Base-by-base conservation (phyloP, 2,329 filamentous ascomycete genomes). In the Sporothrix mexicana region DNA sequence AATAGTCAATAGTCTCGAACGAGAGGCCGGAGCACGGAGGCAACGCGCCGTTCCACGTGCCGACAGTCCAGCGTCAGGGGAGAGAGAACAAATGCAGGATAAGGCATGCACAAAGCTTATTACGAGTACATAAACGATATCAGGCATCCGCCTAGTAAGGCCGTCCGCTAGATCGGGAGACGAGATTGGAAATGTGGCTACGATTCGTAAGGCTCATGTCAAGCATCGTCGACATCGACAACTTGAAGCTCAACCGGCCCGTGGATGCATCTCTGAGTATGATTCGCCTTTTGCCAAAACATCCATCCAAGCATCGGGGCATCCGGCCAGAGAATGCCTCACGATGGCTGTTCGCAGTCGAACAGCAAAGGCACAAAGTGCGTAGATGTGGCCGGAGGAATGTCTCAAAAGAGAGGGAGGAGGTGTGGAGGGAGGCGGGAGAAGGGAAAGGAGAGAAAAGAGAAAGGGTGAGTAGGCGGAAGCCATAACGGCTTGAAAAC, bases 1-100 rank as follows among this genome's bases (percentile, higher is more conserved):
- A 15, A 62, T n/a, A 62, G 59, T 17, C 57, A 61, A 61, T 61
- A 61, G 57, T 62, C 1, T 61, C 23, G 57, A 41, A 61, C 30
- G 57, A 36, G 30, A 17, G 13, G 13, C 41, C 57, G 57, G 51
- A 55, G 51, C 30, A 36, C 30, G 30, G 30, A 36, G 30, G 30
- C 51, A 55, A 55, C 23, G 10, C 51, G 20, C 51, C 51, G 9
- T 55, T 55, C 25, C 51, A 55, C 51, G 51, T 55, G 51, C 25
- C 51, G 51, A 55, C 51, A 12, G 51, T 20, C 30, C 30, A 36
- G 30, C 30, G 7, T 36, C 30, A 7, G 30, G 30, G 30, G 30
- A 36, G 30, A 36, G 30, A 36, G 30, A 36, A 36, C 30, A 36
- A 36, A 36, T 36, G 30, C 30, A 36, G 30, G 30, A 12, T 13